Percentiles rank a stretch among this genome's conserved stretches.
Conservation (phyloP, 805 yeast genomes). For the Nakazawaea wyomingensis region DNA sequence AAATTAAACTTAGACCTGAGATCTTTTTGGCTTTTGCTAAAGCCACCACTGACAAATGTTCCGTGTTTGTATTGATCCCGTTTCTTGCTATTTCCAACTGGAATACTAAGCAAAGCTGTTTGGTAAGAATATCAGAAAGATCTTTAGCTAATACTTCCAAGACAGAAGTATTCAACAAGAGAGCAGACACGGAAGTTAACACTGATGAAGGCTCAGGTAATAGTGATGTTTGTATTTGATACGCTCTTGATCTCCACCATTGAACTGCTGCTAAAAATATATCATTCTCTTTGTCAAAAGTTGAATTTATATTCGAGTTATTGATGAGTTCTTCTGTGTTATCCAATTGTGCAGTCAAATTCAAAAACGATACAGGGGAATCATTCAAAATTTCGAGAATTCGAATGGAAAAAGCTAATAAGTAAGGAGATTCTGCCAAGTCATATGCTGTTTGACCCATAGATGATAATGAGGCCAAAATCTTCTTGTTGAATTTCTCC, state of each 20-base stretch:
- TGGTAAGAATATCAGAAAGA: slow-evolving; percentile 16
- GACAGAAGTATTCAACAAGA: slow-evolving; percentile 31
- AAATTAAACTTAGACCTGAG: slow-evolving; percentile 54
- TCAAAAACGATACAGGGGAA: slow-evolving; percentile 25
- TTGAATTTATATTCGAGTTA: slow-evolving; percentile 15
- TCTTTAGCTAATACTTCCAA: slow-evolving; percentile 27
- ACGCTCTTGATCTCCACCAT: slow-evolving; percentile 77
- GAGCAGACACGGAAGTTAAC: slow-evolving; percentile 36
- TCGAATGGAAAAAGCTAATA: slow-evolving; percentile 36
- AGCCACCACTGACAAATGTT: slow-evolving; percentile 51
- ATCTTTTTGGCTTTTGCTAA: slow-evolving; percentile 51
- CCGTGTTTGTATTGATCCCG: slow-evolving; percentile 58
- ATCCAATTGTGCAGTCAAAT: slow-evolving; percentile 10
- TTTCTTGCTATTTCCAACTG: slow-evolving; percentile 66
- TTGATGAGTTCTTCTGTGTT: slow-evolving; percentile 21
- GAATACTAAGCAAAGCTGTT: slow-evolving; percentile 40
- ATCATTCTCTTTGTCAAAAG: slow-evolving; percentile 18
- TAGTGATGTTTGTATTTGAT: slow-evolving; percentile 60
- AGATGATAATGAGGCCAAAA: slow-evolving; percentile 38
- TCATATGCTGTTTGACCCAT: slow-evolving; percentile 73
- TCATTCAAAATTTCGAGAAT: slow-evolving; percentile 36
- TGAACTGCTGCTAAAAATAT: slow-evolving; percentile 41
- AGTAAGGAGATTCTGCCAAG: slow-evolving; percentile 46
- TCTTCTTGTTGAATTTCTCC: slow-evolving; percentile 11
- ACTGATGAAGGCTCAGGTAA: slow-evolving; percentile 51